Base-by-base conservation (phyloP, 257 asterid species). In the Catharanthus roseus region DNA sequence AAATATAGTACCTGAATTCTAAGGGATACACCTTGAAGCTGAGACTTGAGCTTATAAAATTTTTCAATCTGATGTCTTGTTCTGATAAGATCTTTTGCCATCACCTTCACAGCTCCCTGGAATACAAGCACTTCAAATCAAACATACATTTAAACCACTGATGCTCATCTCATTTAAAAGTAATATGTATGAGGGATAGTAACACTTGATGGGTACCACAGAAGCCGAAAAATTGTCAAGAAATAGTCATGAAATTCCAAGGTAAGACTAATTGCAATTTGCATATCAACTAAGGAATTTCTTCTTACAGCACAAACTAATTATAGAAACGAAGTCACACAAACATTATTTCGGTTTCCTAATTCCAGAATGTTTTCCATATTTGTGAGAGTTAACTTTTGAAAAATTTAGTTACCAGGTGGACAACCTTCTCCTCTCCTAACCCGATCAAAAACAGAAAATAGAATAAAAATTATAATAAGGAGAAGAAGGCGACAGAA, bases 11-110 rank as follows among this genome's bases (percentile, higher is more conserved):
- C 97, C 98, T 93, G 98, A 68, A 93, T 93, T 85, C 98, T 86
- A 76, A 93, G 97, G 50, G 98, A 89, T 70, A 93, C 97, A 28
- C 98, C 98, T 85, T 90, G 97, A 74, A 93, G 97, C 84, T 93
- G 98, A 77, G 98, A 93, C 80, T 93, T 93, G 62, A 93, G 93
- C 87, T 93, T 93, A 83, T 90, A 93, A 79, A 93, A 93, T 79
- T 93, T 93, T 77, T 93, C 98, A 73, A 93, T 58, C 81, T 93
- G 98, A 81, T 93, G 98, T 29, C 98, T 78, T 69, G 98, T 93
- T 82, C 98, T 90, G 80, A 93, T 90, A 64, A 93, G 98, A 86
- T 93, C 98, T 82, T 93, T 93, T 45, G 98, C 98, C 98, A 93
- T 93, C 81, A 93, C 98, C 85, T 86, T 90, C 68, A 93, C 97